These are phyloP conservation scores for Mycothermus thermophilus DNA, from an alignment of 495 filamentous ascomycete genomes.

Conservation along the genomic window DNA sequence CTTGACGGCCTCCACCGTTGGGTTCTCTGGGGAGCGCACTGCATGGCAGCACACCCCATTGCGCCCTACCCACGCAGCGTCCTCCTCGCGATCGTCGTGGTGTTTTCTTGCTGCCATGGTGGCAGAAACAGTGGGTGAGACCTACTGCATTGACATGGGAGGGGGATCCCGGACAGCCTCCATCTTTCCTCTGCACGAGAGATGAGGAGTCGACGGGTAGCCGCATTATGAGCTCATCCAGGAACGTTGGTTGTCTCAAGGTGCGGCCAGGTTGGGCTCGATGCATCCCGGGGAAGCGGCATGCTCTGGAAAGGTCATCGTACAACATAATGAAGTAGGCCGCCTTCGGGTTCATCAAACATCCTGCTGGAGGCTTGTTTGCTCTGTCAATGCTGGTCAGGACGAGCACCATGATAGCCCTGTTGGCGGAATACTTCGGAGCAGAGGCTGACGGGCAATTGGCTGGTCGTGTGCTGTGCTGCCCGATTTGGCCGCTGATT, in stretches of 20 bases:
- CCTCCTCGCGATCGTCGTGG: not conserved
- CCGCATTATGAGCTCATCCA: conserved; percentile 7
- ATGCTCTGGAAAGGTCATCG: conserved; percentile 3
- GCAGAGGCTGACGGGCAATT: not conserved
- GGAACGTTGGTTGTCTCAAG: not conserved
- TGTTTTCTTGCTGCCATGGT: not conserved
- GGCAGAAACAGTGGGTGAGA: not conserved
- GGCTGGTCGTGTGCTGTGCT: not conserved
- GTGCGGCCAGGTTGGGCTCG: conserved; percentile 3
- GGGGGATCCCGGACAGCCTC: no score
- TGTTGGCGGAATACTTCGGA: conserved; percentile 3
- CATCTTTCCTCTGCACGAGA: no score
- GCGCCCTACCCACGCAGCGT: no score
- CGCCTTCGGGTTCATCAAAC: conserved; percentile 10
- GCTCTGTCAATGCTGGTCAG: conserved; percentile 2
- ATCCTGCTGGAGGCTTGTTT: not conserved
- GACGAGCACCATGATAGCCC: not conserved
- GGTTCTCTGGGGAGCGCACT: not conserved
- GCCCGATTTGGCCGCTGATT: no score
- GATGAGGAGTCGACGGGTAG: conserved; percentile 1
- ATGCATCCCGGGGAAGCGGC: conserved; percentile 7
- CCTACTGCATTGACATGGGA: no score
- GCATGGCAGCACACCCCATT: no score
- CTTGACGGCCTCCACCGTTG: conserved; percentile 1
- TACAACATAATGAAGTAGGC: conserved; percentile 16